Base-by-base conservation (phyloP, 1,139 yeast species). In the Yamadazyma atmosphaerica region DNA sequence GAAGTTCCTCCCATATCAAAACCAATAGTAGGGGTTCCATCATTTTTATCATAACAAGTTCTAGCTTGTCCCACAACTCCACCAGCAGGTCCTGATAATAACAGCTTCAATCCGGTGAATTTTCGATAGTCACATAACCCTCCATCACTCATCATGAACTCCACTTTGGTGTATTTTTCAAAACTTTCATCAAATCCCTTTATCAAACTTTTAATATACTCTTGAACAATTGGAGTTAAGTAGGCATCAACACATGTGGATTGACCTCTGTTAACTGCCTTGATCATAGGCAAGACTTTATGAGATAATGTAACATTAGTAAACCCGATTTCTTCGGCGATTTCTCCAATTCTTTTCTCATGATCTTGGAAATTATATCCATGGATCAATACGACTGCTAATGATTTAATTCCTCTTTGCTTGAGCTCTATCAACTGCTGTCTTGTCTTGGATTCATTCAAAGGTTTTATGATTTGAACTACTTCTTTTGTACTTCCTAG, bases 211-310 rank as follows among this genome's bases (percentile, higher is more conserved):
- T 69, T 59, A 32, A 85, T 64, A 55, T 85, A 85, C 26, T 76
- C 71, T 43, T 77, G 71, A 33, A 85, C 82, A 39, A 81, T 85
- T 1, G 94, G 94, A 3, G 90, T 83, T 41, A 86, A 61, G 54
- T 85, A 85, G 1, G 94, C 88, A 60, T 86, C 92, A 1, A 86
- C 88, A 22, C 81, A 77, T 3, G 87, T 72, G 12, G 90, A 83
- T 48, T 83, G 83, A 1, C 88, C 86, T 42, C 94, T 68, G 14
- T 84, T 77, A 12, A 85, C 80, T 29, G 78, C 74, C 54, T 83
- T 84, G 46, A 85, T 81, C 87, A 84, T 83, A 7, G 94, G 90
- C 34, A 83, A 77, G n/a, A 84, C 68, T 49, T 78, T 72, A 17
- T 80, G 76, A 0, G 90, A 83, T 16, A 83, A 67, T 0, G 90